Percentiles rank a stretch among this genome's conserved stretches.
These are phyloP conservation scores for Rhizodiscina lignyota DNA, from an alignment of 495 filamentous ascomycete genomes.

Conservation along the genomic window DNA sequence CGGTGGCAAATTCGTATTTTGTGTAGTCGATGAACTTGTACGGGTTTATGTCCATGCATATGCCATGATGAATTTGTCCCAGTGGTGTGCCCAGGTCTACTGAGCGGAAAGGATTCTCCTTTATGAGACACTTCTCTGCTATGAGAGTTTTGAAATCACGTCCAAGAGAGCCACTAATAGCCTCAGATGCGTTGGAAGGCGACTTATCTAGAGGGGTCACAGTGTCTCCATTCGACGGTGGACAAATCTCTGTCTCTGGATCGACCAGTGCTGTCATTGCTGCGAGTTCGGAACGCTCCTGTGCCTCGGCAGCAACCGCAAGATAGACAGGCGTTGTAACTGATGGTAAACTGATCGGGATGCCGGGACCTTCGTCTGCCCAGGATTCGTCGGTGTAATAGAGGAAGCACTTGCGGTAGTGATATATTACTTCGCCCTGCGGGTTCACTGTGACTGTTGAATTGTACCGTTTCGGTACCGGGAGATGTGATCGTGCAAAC, in stretches of 20 bases:
- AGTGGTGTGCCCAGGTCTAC: conserved; percentile 10
- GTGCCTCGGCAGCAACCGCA: too few species aligned
- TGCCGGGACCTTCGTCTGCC: conserved; percentile 56
- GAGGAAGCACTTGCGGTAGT: conserved; percentile 82
- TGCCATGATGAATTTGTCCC: conserved; percentile 57
- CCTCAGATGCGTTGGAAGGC: conserved; percentile 21
- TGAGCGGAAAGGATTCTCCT: too few species aligned
- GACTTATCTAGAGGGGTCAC: too few species aligned
- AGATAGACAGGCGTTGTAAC: too few species aligned
- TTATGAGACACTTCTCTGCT: too few species aligned
- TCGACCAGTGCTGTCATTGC: too few species aligned
- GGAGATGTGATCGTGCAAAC: conserved; percentile 1
- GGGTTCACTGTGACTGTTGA: conserved; percentile 64
- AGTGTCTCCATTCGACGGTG: too few species aligned
- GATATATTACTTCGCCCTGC: conserved; percentile 50
- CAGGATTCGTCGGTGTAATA: conserved; percentile 88
- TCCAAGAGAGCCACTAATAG: neutral
- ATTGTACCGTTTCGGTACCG: conserved; percentile 43
- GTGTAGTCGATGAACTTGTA: conserved; percentile 67
- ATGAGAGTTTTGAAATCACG: too few species aligned
- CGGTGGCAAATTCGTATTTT: conserved; percentile 73
- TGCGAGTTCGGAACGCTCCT: too few species aligned
- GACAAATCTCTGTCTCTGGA: too few species aligned
- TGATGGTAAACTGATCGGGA: too few species aligned
- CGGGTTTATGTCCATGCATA: conserved; percentile 79